A percentile compares a stretch with the other conserved stretches of the same genome.
Conservation (phyloP, 306 rosid genomes). For the Medicago ruthenica region DNA sequence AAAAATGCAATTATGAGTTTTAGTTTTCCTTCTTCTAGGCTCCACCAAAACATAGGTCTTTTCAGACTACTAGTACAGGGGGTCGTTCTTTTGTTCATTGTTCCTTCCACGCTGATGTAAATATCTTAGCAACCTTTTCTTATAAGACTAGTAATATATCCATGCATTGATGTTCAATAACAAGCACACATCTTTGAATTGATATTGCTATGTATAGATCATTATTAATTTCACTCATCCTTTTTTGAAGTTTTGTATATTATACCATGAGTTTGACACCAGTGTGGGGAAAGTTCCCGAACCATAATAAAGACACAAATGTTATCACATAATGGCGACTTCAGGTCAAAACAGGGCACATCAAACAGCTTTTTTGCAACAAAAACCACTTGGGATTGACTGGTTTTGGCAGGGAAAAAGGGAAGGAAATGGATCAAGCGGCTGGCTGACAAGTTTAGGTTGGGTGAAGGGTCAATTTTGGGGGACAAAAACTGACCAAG, state of each 20-base stretch:
- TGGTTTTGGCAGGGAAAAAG: too few relatives aligned
- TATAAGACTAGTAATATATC: neutral
- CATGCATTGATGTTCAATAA: neutral
- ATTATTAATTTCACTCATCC: neutral
- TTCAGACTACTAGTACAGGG: neutral
- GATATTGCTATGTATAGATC: neutral
- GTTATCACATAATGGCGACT: too few relatives aligned
- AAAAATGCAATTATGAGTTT: neutral
- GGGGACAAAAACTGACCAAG: too few relatives aligned
- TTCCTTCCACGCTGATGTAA: conserved; percentile 27
- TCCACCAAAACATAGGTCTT: conserved; percentile 4
- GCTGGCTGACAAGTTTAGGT: too few relatives aligned
- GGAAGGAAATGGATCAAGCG: too few relatives aligned
- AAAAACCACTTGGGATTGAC: too few relatives aligned
- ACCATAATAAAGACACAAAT: neutral
- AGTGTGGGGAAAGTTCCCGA: too few relatives aligned
- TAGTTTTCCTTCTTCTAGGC: conserved; percentile 11
- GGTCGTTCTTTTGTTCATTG: neutral
- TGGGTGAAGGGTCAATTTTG: too few relatives aligned
- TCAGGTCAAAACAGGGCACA: too few relatives aligned
- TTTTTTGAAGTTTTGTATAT: neutral
- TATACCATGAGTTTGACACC: neutral
- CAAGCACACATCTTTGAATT: neutral
- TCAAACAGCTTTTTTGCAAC: too few relatives aligned
- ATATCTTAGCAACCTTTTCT: conserved; percentile 6